These are phyloP conservation scores for Fragaria iinumae DNA, from an alignment of 306 rosid genomes.

Conservation along the genomic window DNA sequence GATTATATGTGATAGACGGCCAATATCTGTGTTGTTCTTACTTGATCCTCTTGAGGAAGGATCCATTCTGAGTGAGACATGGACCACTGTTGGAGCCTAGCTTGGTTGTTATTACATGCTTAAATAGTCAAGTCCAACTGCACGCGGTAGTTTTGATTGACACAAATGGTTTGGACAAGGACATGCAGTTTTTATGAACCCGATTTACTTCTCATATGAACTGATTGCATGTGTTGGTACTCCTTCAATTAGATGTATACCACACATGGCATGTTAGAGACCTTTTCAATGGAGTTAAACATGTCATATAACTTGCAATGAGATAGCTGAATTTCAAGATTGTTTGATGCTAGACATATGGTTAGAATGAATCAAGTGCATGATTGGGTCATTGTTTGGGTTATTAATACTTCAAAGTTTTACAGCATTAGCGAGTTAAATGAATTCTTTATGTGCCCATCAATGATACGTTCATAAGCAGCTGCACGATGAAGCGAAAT, in stretches of 20 bases:
- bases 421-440: not conserved
- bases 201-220: not conserved
- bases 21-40: not conserved
- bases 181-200: not conserved
- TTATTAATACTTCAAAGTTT: not conserved
- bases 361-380: not conserved
- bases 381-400: not conserved
- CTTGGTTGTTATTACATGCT: not conserved
- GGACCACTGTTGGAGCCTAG: not conserved
- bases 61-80: not conserved
- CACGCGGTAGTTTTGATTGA: not conserved
- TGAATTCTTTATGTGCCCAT: not conserved
- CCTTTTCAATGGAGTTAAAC: not conserved
- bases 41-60: not conserved
- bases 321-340: not conserved
- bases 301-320: not conserved
- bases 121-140: not conserved
- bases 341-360: constrained; percentile 2
- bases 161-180: not conserved
- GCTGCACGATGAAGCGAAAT: not conserved
- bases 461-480: not conserved
- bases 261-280: not conserved
- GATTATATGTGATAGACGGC: not conserved
- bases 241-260: not conserved
- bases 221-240: not conserved